Conservation (phyloP, 257 asterid genomes). For the Cruciata laevipes region DNA sequence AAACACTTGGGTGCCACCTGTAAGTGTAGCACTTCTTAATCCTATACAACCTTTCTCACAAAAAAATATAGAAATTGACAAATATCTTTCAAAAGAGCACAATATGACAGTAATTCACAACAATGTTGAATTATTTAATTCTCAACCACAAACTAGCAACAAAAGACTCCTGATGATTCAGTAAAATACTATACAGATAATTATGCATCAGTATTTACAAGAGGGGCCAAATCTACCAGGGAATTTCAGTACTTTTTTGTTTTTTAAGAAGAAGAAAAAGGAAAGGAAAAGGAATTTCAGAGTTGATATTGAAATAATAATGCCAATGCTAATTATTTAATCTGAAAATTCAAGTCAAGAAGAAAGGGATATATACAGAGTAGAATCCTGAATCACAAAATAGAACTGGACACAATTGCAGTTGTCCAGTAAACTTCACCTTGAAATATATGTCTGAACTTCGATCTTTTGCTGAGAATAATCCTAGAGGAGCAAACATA, state of each 20-base stretch:
- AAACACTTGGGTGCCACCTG: slow-evolving; percentile 52
- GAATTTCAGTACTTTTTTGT: no score
- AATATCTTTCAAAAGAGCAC: no score
- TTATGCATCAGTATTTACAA: background rate
- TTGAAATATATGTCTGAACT: slow-evolving; percentile 87
- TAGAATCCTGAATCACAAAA: no score
- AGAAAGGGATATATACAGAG: no score
- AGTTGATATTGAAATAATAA: no score
- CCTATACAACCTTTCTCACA: background rate
- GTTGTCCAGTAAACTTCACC: slow-evolving; percentile 37
- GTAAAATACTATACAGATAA: background rate
- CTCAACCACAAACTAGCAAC: background rate
- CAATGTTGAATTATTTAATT: background rate
- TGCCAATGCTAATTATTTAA: no score
- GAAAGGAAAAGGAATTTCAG: no score
- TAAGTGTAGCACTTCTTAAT: slow-evolving; percentile 7
- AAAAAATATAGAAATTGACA: background rate
- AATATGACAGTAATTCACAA: background rate
- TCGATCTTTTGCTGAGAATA: slow-evolving; percentile 96
- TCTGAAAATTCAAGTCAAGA: no score
- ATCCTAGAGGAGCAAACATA: slow-evolving; percentile 43
- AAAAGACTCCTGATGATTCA: background rate
- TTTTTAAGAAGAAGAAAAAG: no score
- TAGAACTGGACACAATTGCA: background rate
- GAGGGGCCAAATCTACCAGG: background rate